phyloP scores from a whole-genome alignment of 257 asterid species.

The Fraxinus anomala region DNA sequence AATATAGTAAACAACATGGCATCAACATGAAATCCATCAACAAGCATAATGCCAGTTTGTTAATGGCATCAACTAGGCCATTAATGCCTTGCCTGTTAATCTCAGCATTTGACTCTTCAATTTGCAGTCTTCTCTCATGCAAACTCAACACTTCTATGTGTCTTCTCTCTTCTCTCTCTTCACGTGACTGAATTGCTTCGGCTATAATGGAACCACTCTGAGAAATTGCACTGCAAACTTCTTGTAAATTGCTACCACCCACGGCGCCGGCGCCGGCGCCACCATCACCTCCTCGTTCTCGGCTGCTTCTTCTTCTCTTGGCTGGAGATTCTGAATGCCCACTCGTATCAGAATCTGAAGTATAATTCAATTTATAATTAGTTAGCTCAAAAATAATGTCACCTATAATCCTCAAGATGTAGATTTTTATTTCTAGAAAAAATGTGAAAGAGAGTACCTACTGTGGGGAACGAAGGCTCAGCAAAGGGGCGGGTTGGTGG shows the following conservation, averaged over 20 bases:
- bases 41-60: slow-evolving; percentile 53
- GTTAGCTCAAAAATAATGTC: not conserved
- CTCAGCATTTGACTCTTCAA: slow-evolving; percentile 49
- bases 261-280: slow-evolving; percentile 23
- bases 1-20: slow-evolving; percentile 5
- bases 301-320: slow-evolving; percentile 52
- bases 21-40: too few species aligned
- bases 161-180: slow-evolving; percentile 45
- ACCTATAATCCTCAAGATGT: not conserved
- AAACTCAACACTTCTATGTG: slow-evolving; percentile 41
- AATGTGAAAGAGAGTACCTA: slow-evolving; percentile 52
- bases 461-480: slow-evolving; percentile 57
- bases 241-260: slow-evolving; percentile 18
- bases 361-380: not conserved
- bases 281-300: slow-evolving; percentile 27
- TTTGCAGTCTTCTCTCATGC: slow-evolving; percentile 46
- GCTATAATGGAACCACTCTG: slow-evolving; percentile 44
- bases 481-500: slow-evolving; percentile 22
- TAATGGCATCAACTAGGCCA: slow-evolving; percentile 49
- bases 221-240: slow-evolving; percentile 52
- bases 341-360: slow-evolving; percentile 38
- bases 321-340: slow-evolving; percentile 63
- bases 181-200: slow-evolving; percentile 43
- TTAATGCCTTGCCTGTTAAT: slow-evolving; percentile 45
- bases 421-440: not conserved